phyloP scores from a whole-genome alignment of 2,329 filamentous ascomycete genomes.

The Hyphodiscus sp. region DNA sequence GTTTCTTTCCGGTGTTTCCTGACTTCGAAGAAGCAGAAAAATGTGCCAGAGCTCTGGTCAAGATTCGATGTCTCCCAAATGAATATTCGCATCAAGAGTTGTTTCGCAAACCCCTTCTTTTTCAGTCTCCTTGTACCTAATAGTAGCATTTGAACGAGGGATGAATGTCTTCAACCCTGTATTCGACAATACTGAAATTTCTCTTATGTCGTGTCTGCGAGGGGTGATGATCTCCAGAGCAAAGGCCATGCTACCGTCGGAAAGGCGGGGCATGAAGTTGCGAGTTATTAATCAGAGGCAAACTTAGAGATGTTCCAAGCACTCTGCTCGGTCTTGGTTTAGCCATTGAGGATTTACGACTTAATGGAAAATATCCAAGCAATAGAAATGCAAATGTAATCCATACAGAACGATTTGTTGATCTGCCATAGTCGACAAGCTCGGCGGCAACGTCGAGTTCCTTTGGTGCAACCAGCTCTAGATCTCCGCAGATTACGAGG shows the following conservation, averaged over 20 bases:
- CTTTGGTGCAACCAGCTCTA: not conserved
- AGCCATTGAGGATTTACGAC: conserved; percentile 37
- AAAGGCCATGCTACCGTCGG: not conserved
- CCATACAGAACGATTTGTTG: conserved; percentile 16
- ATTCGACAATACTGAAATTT: conserved; percentile 48
- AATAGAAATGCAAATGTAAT: conserved; percentile 16
- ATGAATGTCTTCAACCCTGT: too few relatives aligned
- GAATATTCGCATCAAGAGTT: too few relatives aligned
- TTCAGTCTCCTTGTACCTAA: too few relatives aligned
- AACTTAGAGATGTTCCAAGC: conserved; percentile 26
- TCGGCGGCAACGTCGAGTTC: not conserved
- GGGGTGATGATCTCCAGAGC: conserved; percentile 5
- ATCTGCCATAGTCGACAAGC: conserved; percentile 14
- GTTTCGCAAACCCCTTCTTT: too few relatives aligned
- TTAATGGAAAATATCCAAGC: conserved; percentile 18
- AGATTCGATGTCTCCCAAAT: too few relatives aligned
- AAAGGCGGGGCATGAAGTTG: conserved; percentile 19
- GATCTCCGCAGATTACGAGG: not conserved
- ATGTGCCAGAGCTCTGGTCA: too few relatives aligned
- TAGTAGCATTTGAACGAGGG: too few relatives aligned
- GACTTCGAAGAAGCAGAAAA: too few relatives aligned
- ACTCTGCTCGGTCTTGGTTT: conserved; percentile 25
- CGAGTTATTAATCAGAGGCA: conserved; percentile 23
- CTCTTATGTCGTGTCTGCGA: conserved; percentile 25
- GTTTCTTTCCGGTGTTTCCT: too few relatives aligned